Percentiles rank a stretch among this genome's conserved stretches.
These are phyloP conservation scores for Podospora australis DNA, from an alignment of 495 filamentous ascomycete genomes.

Conservation along the genomic window DNA sequence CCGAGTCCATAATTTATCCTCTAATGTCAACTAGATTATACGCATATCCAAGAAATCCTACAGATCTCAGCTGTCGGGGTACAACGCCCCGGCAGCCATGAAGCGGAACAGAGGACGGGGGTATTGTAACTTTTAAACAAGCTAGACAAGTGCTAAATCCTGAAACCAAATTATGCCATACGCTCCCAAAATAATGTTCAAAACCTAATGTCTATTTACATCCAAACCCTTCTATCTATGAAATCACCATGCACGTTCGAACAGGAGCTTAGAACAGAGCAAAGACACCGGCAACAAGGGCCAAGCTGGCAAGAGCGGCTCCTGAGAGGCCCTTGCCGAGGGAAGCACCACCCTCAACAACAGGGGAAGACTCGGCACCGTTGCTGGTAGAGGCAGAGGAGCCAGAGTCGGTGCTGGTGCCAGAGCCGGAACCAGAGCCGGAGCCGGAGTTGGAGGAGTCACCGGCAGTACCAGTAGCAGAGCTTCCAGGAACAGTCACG, in stretches of 20 bases:
- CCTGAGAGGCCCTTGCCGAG: conserved; percentile 14
- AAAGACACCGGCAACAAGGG: conserved; percentile 19
- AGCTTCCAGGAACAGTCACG: conserved; percentile 11
- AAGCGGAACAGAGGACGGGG: no score
- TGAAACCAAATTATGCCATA: no score
- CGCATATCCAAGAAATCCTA: no score
- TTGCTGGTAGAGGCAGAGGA: conserved; percentile 5
- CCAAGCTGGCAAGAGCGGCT: conserved; percentile 12
- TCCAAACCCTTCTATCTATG: not conserved
- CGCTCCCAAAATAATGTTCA: not conserved
- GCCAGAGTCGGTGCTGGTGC: conserved; percentile 16
- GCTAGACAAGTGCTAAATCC: no score
- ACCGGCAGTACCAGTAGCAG: conserved; percentile 11
- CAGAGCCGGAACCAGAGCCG: conserved; percentile 6
- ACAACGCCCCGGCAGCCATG: no score
- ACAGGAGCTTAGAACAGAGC: conserved; percentile 16
- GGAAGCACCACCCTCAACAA: conserved; percentile 3
- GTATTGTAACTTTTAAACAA: no score
- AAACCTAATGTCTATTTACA: not conserved
- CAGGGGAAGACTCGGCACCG: not conserved
- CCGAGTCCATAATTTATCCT: no score
- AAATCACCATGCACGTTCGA: not conserved
- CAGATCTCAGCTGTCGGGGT: no score
- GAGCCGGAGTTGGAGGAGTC: not conserved
- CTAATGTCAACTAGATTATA: no score